Percentiles rank a stretch among this genome's conserved stretches.
phyloP scores from a whole-genome alignment of 164 flowering plant genomes.

The Taxillus chinensis region DNA sequence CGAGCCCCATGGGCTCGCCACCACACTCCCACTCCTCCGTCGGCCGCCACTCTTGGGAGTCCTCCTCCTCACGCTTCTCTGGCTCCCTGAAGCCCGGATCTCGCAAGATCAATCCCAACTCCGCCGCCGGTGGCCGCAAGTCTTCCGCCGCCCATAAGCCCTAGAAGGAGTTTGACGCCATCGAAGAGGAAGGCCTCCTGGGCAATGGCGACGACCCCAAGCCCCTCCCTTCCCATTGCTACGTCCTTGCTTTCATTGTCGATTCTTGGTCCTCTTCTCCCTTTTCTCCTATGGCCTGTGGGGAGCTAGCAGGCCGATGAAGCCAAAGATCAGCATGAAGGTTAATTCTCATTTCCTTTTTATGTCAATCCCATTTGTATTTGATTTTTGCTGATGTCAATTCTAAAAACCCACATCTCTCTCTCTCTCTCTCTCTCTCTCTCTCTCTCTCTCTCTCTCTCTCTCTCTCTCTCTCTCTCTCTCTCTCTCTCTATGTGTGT shows the following conservation, averaged over 20 bases:
- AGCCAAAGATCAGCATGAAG: slow-evolving; percentile 57
- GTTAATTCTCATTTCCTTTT: slow-evolving; percentile 27
- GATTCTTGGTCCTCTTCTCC: slow-evolving; percentile 64
- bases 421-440: no score
- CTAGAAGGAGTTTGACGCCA: slow-evolving; percentile 46
- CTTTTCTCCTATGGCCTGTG: slow-evolving; percentile 56
- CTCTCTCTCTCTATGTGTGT: no score
- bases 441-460: no score
- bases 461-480: no score
- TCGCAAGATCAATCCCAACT: no score
- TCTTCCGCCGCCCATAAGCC: no score
- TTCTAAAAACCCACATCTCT: no score
- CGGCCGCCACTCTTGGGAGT: slow-evolving; percentile 79
- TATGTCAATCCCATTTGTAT: no score
- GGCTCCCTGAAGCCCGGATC: slow-evolving; percentile 65
- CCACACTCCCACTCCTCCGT: slow-evolving; percentile 78
- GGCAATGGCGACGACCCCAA: slow-evolving; percentile 26
- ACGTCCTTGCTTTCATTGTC: slow-evolving; percentile 49
- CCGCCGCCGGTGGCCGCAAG: slow-evolving; percentile 20
- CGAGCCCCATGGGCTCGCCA: slow-evolving; percentile 70
- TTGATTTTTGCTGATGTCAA: no score
- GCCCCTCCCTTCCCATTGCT: slow-evolving; percentile 48
- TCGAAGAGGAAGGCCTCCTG: slow-evolving; percentile 76
- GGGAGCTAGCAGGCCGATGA: slow-evolving; percentile 68
- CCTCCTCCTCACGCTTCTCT: slow-evolving; percentile 69